phyloP scores from a whole-genome alignment of 169 alveolate species.

The Perkinsus marinus region DNA sequence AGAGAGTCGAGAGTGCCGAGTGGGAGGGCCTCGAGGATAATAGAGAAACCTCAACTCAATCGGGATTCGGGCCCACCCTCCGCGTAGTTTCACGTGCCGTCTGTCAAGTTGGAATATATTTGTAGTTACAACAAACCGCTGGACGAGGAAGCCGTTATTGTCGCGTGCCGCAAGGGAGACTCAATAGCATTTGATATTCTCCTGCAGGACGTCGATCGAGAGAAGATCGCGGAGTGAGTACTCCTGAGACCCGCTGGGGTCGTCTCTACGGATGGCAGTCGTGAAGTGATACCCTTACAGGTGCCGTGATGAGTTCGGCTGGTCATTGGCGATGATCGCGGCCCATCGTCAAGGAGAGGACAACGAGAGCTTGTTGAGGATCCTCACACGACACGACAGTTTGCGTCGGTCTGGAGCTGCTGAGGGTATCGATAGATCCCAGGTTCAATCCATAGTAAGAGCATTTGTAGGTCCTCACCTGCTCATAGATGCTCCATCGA shows the following conservation, averaged over 20 bases:
- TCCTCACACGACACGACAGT: neutral
- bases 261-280: no score
- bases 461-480: neutral
- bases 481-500: neutral
- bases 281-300: no score
- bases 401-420: neutral
- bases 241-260: no score
- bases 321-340: neutral
- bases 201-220: neutral
- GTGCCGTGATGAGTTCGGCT: neutral
- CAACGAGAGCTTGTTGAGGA: neutral
- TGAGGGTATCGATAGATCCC: neutral
- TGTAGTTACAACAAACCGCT: neutral
- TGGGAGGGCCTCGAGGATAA: no score
- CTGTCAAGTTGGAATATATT: no score
- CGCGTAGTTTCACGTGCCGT: no score
- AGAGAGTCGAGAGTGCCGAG: no score
- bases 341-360: neutral
- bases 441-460: neutral
- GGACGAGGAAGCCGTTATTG: neutral
- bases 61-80: no score
- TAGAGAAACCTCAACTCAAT: no score
- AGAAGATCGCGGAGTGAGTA: neutral
- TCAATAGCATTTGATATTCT: neutral
- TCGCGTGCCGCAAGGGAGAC: neutral